phyloP scores from a whole-genome alignment of 2,329 filamentous ascomycete genomes.

The Herpomyces periplanetae region DNA sequence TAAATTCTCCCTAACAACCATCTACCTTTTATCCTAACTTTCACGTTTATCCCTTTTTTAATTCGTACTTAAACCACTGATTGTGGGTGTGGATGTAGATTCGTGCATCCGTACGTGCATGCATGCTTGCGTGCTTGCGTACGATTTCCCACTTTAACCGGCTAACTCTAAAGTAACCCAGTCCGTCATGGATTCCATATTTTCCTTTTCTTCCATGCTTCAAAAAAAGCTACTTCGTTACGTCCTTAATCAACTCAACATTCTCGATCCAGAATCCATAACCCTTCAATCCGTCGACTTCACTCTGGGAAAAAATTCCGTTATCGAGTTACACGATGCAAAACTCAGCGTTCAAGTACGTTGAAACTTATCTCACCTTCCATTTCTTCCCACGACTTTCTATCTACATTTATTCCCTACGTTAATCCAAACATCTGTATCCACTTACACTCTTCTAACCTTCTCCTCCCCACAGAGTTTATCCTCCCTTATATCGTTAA shows the following conservation, averaged over 20 bases:
- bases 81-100: too few relatives aligned
- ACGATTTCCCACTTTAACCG: too few relatives aligned
- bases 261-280: constrained; percentile 53
- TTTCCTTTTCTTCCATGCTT: constrained; percentile 33
- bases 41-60: too few relatives aligned
- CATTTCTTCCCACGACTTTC: constrained; percentile 5
- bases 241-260: constrained; percentile 38
- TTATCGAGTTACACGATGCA: constrained; percentile 54
- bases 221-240: constrained; percentile 65
- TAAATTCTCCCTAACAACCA: too few relatives aligned
- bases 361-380: constrained; percentile 4
- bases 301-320: constrained; percentile 36
- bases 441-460: too few relatives aligned
- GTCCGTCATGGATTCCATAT: too few relatives aligned
- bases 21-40: too few relatives aligned
- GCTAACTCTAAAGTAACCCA: too few relatives aligned
- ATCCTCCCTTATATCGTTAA: constrained; percentile 29
- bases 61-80: too few relatives aligned
- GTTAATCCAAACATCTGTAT: background rate
- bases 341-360: constrained; percentile 34
- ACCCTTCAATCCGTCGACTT: constrained; percentile 59
- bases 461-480: constrained; percentile 24
- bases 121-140: too few relatives aligned
- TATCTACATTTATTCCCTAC: constrained; percentile 1
- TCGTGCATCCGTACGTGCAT: too few relatives aligned